Evolutionary conservation across 2,329 filamentous ascomycete genomes (phyloP).

Genomic region (Curvularia eragrostidis): DNA sequence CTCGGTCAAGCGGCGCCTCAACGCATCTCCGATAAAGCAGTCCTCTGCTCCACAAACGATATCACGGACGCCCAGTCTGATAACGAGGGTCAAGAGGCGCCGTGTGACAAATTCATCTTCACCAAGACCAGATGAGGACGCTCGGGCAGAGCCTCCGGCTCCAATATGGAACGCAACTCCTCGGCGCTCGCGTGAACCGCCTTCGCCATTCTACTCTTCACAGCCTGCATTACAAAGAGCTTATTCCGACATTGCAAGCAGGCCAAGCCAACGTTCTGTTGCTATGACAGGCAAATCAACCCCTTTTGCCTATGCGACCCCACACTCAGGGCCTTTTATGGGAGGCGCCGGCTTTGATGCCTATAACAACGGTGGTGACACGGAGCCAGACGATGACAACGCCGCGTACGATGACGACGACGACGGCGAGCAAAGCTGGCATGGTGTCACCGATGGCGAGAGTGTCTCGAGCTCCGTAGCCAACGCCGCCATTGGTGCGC

Average conservation of each 20-base stretch:
- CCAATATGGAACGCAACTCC: slow-evolving; percentile 50
- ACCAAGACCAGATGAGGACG: slow-evolving; percentile 24
- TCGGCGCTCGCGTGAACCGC: slow-evolving; percentile 53
- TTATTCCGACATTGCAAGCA: slow-evolving; percentile 46
- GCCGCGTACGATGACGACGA: slow-evolving; percentile 39
- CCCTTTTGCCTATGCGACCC: slow-evolving; percentile 75
- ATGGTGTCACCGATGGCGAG: slow-evolving; percentile 36
- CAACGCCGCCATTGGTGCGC: slow-evolving; percentile 27
- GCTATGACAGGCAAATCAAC: slow-evolving; percentile 54
- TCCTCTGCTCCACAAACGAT: slow-evolving; percentile 33
- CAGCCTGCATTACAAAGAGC: slow-evolving; percentile 37
- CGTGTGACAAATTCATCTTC: slow-evolving; percentile 46
- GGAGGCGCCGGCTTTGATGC: slow-evolving; percentile 35
- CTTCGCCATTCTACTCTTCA: slow-evolving; percentile 51
- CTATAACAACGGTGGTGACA: slow-evolving; percentile 42
- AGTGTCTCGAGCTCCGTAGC: slow-evolving; percentile 32
- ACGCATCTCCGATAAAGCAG: slow-evolving; percentile 40
- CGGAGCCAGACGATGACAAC: slow-evolving; percentile 45
- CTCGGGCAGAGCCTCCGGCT: slow-evolving; percentile 33
- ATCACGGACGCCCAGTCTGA: slow-evolving; percentile 49
- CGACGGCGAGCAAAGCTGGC: slow-evolving; percentile 41
- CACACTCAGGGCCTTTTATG: slow-evolving; percentile 62
- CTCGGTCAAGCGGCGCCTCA: slow-evolving; percentile 42
- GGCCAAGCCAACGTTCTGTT: slow-evolving; percentile 53
- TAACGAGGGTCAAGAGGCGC: slow-evolving; percentile 56